Conservation (phyloP, 345 rosid species). For the Dipteronia sinensis region DNA sequence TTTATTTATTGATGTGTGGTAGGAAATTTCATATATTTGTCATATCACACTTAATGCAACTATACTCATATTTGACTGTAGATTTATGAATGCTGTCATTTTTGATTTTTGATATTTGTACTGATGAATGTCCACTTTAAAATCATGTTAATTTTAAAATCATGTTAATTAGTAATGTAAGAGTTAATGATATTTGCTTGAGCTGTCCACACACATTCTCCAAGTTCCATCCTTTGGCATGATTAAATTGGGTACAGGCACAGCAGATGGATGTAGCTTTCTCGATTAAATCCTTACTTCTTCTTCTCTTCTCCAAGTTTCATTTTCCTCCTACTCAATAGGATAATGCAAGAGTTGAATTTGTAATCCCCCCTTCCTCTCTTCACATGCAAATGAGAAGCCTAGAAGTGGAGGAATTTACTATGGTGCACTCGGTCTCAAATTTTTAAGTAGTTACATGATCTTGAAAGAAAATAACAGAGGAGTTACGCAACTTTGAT, state of each 20-base stretch:
- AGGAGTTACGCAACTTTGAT: not conserved
- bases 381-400: not conserved
- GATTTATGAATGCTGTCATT: conserved; percentile 1
- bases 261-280: not conserved
- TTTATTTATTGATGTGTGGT: not conserved
- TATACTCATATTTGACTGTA: not conserved
- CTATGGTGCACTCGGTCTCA: not conserved
- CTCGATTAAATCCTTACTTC: not conserved
- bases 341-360: not conserved
- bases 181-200: not conserved
- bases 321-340: not conserved
- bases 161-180: not conserved
- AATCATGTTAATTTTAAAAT: too few species aligned
- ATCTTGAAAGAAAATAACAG: not conserved
- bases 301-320: not conserved
- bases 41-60: not conserved
- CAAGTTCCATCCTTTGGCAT: not conserved
- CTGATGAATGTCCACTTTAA: not conserved
- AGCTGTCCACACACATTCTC: not conserved
- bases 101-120: not conserved
- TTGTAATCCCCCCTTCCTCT: not conserved
- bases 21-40: not conserved
- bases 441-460: not conserved
- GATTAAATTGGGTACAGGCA: not conserved
- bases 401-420: not conserved